Percentiles rank a stretch among this genome's conserved stretches.
Evolutionary conservation across 306 rosid species (phyloP).

Genomic region (Myrica gale): DNA sequence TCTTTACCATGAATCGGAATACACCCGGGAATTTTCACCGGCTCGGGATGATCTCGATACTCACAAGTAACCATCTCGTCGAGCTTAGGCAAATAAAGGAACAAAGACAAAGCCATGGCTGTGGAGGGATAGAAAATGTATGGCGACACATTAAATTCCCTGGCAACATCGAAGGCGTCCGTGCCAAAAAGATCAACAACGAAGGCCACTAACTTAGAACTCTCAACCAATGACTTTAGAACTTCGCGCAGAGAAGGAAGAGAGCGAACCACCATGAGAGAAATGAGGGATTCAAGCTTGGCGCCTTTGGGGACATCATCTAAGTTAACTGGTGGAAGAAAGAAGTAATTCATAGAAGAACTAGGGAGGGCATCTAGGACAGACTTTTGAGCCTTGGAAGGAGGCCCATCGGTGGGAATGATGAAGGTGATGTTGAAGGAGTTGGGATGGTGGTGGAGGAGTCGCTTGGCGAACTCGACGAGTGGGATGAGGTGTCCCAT

Average conservation of each 20-base stretch:
- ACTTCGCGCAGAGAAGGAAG: slow-evolving; percentile 32
- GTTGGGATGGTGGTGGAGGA: slow-evolving; percentile 31
- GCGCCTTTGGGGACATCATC: slow-evolving; percentile 9
- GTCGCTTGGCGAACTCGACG: slow-evolving; percentile 58
- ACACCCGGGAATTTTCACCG: slow-evolving; percentile 39
- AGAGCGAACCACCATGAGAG: slow-evolving; percentile 36
- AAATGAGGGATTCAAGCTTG: slow-evolving; percentile 29
- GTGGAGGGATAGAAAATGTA: slow-evolving; percentile 41
- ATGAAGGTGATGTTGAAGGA: slow-evolving; percentile 41
- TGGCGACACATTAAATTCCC: slow-evolving; percentile 27
- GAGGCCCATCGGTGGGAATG: slow-evolving; percentile 54
- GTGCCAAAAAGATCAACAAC: slow-evolving; percentile 28
- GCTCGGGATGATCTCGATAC: slow-evolving; percentile 25
- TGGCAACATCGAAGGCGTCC: slow-evolving; percentile 31
- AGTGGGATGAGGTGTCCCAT: slow-evolving; percentile 91
- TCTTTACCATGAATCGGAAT: slow-evolving; percentile 30
- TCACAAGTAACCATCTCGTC: slow-evolving; percentile 33
- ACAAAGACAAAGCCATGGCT: slow-evolving; percentile 26
- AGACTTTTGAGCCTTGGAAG: slow-evolving; percentile 48
- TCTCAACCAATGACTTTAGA: slow-evolving; percentile 1
- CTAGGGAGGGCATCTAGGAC: slow-evolving; percentile 42
- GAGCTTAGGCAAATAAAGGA: slow-evolving; percentile 18
- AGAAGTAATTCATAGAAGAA: slow-evolving; percentile 35
- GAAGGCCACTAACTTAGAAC: slow-evolving; percentile 12
- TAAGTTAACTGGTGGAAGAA: slow-evolving; percentile 30